These are phyloP conservation scores for Wickerhamomyces bisporus DNA, from an alignment of 805 yeast species.

Conservation along the genomic window DNA sequence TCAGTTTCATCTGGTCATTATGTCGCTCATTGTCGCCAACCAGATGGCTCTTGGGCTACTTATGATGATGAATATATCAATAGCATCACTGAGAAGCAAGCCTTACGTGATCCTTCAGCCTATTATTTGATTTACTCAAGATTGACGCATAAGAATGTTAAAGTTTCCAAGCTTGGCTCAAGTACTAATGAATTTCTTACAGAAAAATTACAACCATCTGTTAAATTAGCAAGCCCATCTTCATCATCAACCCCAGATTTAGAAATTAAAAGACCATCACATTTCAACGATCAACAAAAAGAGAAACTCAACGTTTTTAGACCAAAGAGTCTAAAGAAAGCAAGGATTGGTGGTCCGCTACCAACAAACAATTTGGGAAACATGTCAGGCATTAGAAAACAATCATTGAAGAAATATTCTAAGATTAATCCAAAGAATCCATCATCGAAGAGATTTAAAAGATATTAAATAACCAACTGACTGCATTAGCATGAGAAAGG, in stretches of 20 bases:
- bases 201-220: too few relatives aligned
- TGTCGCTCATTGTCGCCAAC: constrained; percentile 84
- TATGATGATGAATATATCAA: constrained; percentile 92
- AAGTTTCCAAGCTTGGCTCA: constrained; percentile 3
- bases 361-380: constrained; percentile 23
- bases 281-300: not conserved
- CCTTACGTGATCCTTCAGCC: constrained; percentile 80
- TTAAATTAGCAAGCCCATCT: not conserved
- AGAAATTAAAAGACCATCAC: not conserved
- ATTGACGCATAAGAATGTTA: constrained; percentile 50
- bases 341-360: constrained; percentile 6
- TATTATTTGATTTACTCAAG: constrained; percentile 85
- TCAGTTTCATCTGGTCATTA: constrained; percentile 92
- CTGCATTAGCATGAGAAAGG: not conserved
- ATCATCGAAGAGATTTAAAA: constrained; percentile 18
- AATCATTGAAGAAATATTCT: constrained; percentile 16
- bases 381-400: constrained; percentile 10
- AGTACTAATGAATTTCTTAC: too few relatives aligned
- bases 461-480: constrained; percentile 8
- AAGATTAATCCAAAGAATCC: constrained; percentile 12
- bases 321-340: not conserved
- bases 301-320: not conserved
- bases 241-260: not conserved
- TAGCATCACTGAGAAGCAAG: constrained; percentile 64
- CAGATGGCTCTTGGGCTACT: constrained; percentile 88